Base-by-base conservation (phyloP, 2,329 filamentous ascomycete species). In the Talaromyces marneffei region DNA sequence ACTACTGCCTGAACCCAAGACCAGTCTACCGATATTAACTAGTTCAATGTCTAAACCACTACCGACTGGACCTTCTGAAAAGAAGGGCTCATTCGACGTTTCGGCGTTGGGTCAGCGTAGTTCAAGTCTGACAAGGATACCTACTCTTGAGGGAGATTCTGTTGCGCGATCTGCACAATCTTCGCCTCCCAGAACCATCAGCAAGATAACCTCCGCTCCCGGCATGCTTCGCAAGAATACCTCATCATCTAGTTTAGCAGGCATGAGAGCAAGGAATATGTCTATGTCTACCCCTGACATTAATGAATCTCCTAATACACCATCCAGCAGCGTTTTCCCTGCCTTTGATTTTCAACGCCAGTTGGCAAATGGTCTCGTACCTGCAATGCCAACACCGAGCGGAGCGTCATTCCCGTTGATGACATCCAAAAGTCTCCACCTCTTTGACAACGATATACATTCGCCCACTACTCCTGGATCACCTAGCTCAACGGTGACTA, bases 401-500 rank as follows among this genome's bases (percentile, higher is more conserved):
- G 81, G 83, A 0, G 79, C 85, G 9, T 81, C 85, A 1, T 89
- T 83, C 61, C 83, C 83, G 9, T 72, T 78, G 7, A 78, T 81
- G 67, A 83, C 82, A 40, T 80, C 83, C 4, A 87, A 87, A 25
- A 90, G 89, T 5, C 79, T 93, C 61, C 87, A 91, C 70, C 80
- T 97, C 1, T 95, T 97, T 68, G 91, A 96, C 64, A 90, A 84
- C 66, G 85, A 90, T 64, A 89, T 96, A 46, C 89, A 93, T 71
- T 87, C 87, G 5, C 80, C 83, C 12, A 79, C 78, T 53, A 81
- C 77, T 3, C 85, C 89, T 0, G 86, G 86, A 2, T 87, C 85
- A n/a, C 85, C 87, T 2, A 87, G 88, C 61, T 79, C 82, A 3
- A 73, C 83, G n/a, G 79, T 81, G 12, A 70, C 79, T 0, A 87